phyloP scores from a whole-genome alignment of 2,329 filamentous ascomycete genomes.

The Gnomoniopsis smithogilvyi region DNA sequence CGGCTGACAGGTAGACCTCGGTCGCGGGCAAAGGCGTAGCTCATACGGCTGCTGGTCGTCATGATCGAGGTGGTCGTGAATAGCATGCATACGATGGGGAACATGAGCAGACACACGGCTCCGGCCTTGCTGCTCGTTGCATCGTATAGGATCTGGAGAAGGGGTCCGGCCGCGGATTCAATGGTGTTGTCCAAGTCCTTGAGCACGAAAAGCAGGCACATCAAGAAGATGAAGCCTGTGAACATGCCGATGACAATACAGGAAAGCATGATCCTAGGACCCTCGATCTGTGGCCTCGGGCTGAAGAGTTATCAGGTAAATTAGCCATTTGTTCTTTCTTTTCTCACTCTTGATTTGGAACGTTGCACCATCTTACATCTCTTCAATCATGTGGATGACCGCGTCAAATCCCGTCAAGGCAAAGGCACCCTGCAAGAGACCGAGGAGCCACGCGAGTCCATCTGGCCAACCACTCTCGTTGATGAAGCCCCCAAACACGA shows the following conservation, averaged over 20 bases:
- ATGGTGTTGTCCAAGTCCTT: conserved; percentile 51
- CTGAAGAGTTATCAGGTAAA: background rate
- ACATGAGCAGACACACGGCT: conserved; percentile 63
- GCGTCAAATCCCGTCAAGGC: conserved; percentile 51
- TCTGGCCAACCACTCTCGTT: conserved; percentile 69
- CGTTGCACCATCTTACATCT: conserved; percentile 42
- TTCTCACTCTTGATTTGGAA: background rate
- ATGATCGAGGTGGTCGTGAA: conserved; percentile 63
- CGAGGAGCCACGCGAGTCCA: conserved; percentile 57
- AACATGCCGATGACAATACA: conserved; percentile 61
- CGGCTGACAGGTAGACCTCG: conserved; percentile 62
- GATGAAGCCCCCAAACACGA: conserved; percentile 66
- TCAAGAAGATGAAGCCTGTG: conserved; percentile 47
- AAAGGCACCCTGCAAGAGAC: conserved; percentile 50
- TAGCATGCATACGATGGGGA: conserved; percentile 60
- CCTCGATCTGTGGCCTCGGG: conserved; percentile 47
- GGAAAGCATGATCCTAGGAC: conserved; percentile 64
- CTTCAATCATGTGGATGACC: conserved; percentile 53
- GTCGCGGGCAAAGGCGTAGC: conserved; percentile 66
- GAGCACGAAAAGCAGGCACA: conserved; percentile 62
- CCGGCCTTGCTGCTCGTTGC: conserved; percentile 61
- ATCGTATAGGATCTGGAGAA: conserved; percentile 46
- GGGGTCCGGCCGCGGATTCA: conserved; percentile 32
- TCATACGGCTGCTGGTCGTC: conserved; percentile 65
- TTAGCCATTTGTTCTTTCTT: background rate